Base-by-base conservation (phyloP, 2,329 filamentous ascomycete genomes). In the Aureobasidium subglaciale region DNA sequence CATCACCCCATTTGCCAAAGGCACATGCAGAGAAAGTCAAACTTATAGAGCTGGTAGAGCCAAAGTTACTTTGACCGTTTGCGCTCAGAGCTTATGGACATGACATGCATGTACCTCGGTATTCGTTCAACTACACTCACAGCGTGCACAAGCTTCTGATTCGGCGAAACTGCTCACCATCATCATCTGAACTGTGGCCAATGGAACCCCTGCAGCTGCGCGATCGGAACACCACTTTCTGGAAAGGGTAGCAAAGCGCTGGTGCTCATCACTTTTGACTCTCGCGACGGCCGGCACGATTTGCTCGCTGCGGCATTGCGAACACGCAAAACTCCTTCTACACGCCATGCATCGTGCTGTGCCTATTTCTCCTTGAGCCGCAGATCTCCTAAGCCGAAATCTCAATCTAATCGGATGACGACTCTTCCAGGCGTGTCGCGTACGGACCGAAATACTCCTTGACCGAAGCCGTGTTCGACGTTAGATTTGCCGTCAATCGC, bases 81-180 rank as follows among this genome's bases (percentile, higher is more conserved):
- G n/a, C 29, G 5, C 34, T 32, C n/a, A 38, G 38, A 50, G 16
- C 46, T 50, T 50, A 38, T 38, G 46, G 32, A 38, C 46, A 50
- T 50, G 46, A 50, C 46, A 25, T 29, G 43, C 25, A 29, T 29
- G 30, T 20, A 35, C n/a, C n/a, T 13, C 30, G 32, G 27, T 18
- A 30, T 29, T n/a, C n/a, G n/a, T n/a, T n/a, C n/a, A n/a, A n/a
- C n/a, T n/a, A n/a, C n/a, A n/a, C n/a, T 4, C 32, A 30, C 34
- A 10, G n/a, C 24, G 10, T 38, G 8, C 34, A 20, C 32, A 29
- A 50, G 34, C 46, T 50, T 27, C 24, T 50, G 32, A 24, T 29
- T 16, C 2, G 32, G 43, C 13, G 30, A 25, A 3, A 18, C 22
- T 25, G 22, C 20, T 24, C 15, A n/a, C 15, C 37, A 18, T 13